Conservation (phyloP, 192 early-diverging fungal genomes). For the Jimgerdemannia lactiflua region DNA sequence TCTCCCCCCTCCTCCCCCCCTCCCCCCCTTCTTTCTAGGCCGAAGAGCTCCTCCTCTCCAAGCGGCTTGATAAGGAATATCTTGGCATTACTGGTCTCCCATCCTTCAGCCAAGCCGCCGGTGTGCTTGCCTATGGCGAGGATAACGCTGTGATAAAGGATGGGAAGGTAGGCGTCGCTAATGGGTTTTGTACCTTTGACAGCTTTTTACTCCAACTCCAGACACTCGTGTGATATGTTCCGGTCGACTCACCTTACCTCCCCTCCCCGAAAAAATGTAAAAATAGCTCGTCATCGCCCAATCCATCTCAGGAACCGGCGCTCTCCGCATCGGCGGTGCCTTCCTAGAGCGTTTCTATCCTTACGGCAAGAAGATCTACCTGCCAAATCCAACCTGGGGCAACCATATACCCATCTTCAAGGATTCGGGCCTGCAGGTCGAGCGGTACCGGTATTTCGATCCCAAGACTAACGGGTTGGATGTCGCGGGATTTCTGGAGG, state of each 20-base stretch:
- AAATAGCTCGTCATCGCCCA: conserved; percentile 77
- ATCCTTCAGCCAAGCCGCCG: conserved; percentile 78
- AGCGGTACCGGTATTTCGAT: conserved; percentile 94
- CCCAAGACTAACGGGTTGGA: conserved; percentile 90
- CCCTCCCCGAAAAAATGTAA: not conserved
- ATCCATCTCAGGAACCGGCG: conserved; percentile 98
- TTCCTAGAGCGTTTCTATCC: conserved; percentile 82
- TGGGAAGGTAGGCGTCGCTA: conserved; percentile 46
- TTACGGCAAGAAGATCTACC: conserved; percentile 81
- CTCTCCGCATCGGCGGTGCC: conserved; percentile 87
- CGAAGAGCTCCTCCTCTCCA: conserved; percentile 68
- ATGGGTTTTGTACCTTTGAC: too few relatives aligned
- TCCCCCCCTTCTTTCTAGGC: conserved; percentile 52
- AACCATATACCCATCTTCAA: conserved; percentile 96
- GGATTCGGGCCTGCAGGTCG: conserved; percentile 85
- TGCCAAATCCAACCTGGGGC: conserved; percentile 96
- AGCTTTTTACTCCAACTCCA: too few relatives aligned
- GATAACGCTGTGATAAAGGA: conserved; percentile 65
- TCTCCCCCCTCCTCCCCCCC: too few relatives aligned
- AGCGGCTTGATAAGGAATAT: conserved; percentile 92
- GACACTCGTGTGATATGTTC: not conserved
- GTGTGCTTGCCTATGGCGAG: conserved; percentile 82
- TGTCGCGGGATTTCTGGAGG: conserved; percentile 88
- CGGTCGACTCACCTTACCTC: not conserved
- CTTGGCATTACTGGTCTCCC: conserved; percentile 91